phyloP scores from a whole-genome alignment of 2,329 filamentous ascomycete species.

The Aureobasidium zeae region DNA sequence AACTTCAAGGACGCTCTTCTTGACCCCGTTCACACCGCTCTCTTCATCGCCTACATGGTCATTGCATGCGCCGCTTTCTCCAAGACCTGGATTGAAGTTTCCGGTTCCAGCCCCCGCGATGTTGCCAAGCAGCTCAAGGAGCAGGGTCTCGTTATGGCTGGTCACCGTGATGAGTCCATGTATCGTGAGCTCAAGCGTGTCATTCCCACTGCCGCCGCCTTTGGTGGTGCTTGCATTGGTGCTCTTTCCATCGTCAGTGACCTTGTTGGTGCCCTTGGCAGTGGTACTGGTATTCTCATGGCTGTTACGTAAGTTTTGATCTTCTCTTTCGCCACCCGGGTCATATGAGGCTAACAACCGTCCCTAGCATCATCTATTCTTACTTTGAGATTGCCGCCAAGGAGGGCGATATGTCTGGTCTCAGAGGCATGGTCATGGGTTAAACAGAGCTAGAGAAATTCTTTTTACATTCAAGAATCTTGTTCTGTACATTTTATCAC shows the following conservation, averaged over 20 bases:
- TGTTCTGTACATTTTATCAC: conserved; percentile 13
- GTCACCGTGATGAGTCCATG: conserved; percentile 99
- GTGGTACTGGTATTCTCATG: conserved; percentile 93
- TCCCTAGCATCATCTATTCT: conserved; percentile 86
- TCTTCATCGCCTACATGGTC: conserved; percentile 97
- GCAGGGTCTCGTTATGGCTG: conserved; percentile 98
- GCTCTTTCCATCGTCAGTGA: conserved; percentile 92
- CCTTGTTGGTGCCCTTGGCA: conserved; percentile 89
- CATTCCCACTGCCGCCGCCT: conserved; percentile 94
- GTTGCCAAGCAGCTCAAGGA: conserved; percentile 99
- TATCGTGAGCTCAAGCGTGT: conserved; percentile 99
- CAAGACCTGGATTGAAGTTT: conserved; percentile 99
- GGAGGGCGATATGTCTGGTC: conserved; percentile 84
- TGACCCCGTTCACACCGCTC: conserved; percentile 89
- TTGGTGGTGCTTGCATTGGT: conserved; percentile 98
- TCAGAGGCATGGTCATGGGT: conserved; percentile 57
- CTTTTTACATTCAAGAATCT: conserved; percentile 12
- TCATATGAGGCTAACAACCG: conserved; percentile 28
- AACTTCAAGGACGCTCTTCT: conserved; percentile 96
- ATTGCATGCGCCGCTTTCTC: conserved; percentile 96
- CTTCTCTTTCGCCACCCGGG: neutral
- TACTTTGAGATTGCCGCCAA: conserved; percentile 99
- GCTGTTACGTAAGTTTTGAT: conserved; percentile 79
- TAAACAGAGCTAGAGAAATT: conserved; percentile 24
- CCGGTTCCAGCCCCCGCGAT: conserved; percentile 91